These are phyloP conservation scores for Zea luxurians DNA, from an alignment of 176 grass and related monocot genomes.

Conservation along the genomic window DNA sequence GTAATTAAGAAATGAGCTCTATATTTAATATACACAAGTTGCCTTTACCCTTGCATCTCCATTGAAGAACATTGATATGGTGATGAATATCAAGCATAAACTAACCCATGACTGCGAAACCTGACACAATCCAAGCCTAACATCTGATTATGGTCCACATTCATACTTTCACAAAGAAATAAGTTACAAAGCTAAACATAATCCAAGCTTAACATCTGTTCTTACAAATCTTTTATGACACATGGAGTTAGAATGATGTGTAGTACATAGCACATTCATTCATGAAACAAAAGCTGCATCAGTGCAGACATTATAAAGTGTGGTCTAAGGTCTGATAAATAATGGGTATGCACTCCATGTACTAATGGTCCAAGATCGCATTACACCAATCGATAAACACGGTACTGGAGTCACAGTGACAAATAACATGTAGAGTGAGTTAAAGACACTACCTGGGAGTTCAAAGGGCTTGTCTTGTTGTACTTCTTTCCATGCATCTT, in stretches of 20 bases:
- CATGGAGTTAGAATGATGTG: neutral
- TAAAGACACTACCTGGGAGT: conserved; percentile 55
- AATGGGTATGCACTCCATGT: conserved; percentile 26
- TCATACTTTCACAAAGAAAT: neutral
- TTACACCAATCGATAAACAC: conserved; percentile 22
- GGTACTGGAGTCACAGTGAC: conserved; percentile 21
- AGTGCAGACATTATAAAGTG: conserved; percentile 8
- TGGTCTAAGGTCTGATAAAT: conserved; percentile 12
- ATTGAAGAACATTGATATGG: neutral
- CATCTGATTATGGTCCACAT: neutral
- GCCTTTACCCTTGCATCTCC: neutral
- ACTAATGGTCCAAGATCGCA: conserved; percentile 34
- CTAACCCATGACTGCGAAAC: neutral
- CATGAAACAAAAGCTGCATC: conserved; percentile 21
- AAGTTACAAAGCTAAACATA: neutral
- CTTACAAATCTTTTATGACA: neutral
- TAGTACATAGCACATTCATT: conserved; percentile 3
- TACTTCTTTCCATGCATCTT: conserved; percentile 64
- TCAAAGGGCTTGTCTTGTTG: conserved; percentile 51
- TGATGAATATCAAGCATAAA: neutral
- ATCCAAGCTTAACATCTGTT: neutral
- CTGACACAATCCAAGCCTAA: neutral
- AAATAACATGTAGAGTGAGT: conserved; percentile 15
- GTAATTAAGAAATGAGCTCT: conserved; percentile 1
- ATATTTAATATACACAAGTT: neutral